phyloP scores from a whole-genome alignment of 2,329 filamentous ascomycete species.

The Fusarium torreyae region DNA sequence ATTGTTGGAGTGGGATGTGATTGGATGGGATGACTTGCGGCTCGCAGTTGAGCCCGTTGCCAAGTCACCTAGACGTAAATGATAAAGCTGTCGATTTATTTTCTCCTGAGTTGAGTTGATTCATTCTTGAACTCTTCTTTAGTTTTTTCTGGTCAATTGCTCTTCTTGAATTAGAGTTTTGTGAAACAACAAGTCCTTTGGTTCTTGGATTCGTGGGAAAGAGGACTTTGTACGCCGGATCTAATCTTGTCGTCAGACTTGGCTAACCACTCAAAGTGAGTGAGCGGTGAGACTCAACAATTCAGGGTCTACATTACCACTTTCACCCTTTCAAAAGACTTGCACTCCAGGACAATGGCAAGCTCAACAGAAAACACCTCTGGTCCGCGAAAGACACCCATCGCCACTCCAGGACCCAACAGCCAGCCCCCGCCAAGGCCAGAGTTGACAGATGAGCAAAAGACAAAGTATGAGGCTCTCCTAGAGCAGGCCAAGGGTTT shows the following conservation, averaged over 20 bases:
- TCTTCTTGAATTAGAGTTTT: background rate
- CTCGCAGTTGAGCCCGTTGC: slow-evolving; percentile 36
- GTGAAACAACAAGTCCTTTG: background rate
- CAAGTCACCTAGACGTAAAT: slow-evolving; percentile 30
- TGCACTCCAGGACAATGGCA: slow-evolving; percentile 32
- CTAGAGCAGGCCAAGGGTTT: slow-evolving; percentile 79
- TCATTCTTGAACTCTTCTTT: slow-evolving; percentile 5
- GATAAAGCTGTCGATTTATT: slow-evolving; percentile 26
- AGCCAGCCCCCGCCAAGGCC: slow-evolving; percentile 70
- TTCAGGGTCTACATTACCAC: background rate
- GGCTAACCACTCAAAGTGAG: slow-evolving; percentile 25
- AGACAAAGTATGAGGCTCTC: slow-evolving; percentile 84
- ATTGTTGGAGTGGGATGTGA: background rate
- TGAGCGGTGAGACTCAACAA: slow-evolving; percentile 42
- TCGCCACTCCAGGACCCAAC: slow-evolving; percentile 69
- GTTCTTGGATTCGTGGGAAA: background rate
- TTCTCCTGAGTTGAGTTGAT: slow-evolving; percentile 31
- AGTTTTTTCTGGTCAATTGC: background rate
- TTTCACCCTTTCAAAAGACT: slow-evolving; percentile 10
- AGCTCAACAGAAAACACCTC: slow-evolving; percentile 38
- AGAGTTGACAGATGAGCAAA: slow-evolving; percentile 81
- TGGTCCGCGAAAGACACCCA: slow-evolving; percentile 66
- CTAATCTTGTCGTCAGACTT: slow-evolving; percentile 15
- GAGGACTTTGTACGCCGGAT: slow-evolving; percentile 1
- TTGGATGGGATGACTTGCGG: slow-evolving; percentile 28